Conservation (phyloP, 1,284 basidiomycete species). For the Leccinum angustisporum region DNA sequence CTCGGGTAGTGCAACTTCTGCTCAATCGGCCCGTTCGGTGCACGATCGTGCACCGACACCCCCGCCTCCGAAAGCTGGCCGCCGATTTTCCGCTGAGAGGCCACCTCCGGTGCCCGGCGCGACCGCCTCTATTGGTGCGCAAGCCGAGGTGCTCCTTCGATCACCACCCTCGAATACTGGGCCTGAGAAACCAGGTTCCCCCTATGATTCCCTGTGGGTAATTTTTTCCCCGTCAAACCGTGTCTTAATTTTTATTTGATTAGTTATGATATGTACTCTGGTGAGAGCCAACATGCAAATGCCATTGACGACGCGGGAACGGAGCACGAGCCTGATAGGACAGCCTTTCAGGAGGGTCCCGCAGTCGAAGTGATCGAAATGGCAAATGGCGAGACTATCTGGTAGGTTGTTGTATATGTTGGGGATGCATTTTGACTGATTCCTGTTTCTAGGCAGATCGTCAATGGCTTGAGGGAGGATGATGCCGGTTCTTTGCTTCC, state of each 20-base stretch:
- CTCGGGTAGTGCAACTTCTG: constrained; percentile 54
- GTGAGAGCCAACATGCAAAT: constrained; percentile 46
- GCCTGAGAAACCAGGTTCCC: constrained; percentile 62
- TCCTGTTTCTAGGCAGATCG: constrained; percentile 62
- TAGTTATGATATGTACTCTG: constrained; percentile 79
- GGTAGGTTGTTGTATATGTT: constrained; percentile 45
- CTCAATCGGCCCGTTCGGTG: constrained; percentile 58
- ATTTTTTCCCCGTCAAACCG: constrained; percentile 11
- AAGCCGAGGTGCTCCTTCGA: constrained; percentile 46
- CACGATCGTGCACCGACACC: constrained; percentile 82
- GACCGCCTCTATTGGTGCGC: constrained; percentile 49
- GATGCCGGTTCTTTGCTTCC: constrained; percentile 69
- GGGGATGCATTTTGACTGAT: constrained; percentile 5
- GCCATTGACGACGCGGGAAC: constrained; percentile 26
- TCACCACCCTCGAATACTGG: constrained; percentile 41
- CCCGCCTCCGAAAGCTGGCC: constrained; percentile 62
- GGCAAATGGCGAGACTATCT: constrained; percentile 80
- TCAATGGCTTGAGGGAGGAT: constrained; percentile 76
- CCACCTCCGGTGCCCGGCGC: constrained; percentile 73
- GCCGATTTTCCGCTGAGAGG: constrained; percentile 61
- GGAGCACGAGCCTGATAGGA: constrained; percentile 24
- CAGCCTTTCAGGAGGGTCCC: constrained; percentile 50
- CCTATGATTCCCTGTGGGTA: constrained; percentile 75
- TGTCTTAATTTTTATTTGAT: constrained; percentile 22
- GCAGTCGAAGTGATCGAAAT: constrained; percentile 77